Conservation (phyloP, 345 rosid genomes). For the Cardamine resedifolia region DNA sequence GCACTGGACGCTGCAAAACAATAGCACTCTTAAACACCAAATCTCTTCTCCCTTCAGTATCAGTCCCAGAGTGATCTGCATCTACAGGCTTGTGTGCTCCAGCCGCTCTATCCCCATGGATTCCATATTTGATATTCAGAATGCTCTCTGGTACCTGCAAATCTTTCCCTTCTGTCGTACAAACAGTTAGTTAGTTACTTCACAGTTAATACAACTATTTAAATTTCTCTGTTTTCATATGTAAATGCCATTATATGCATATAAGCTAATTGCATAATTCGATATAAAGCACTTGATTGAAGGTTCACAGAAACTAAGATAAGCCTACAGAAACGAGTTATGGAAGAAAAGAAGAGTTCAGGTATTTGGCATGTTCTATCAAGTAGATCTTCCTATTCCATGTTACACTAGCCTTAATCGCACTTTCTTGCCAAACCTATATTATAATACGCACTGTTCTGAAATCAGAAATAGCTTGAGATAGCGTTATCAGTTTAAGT, state of each 20-base stretch:
- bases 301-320: not conserved
- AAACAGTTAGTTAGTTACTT: slow-evolving; percentile 29
- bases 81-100: slow-evolving; percentile 89
- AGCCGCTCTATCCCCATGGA: slow-evolving; percentile 66
- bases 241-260: not conserved
- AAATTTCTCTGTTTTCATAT: not conserved
- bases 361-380: slow-evolving; percentile 6
- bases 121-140: slow-evolving; percentile 72
- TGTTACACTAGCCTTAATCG: not conserved
- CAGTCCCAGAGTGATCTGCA: slow-evolving; percentile 41
- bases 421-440: slow-evolving; percentile 5
- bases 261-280: not conserved
- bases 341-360: slow-evolving; percentile 3
- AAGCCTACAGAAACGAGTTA: not conserved
- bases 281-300: not conserved
- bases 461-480: slow-evolving; percentile 15
- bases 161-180: slow-evolving; percentile 49
- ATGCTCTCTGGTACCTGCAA: slow-evolving; percentile 55
- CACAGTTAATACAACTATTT: not conserved
- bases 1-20: slow-evolving; percentile 81
- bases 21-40: slow-evolving; percentile 81
- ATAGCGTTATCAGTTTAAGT: slow-evolving; percentile 11
- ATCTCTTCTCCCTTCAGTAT: slow-evolving; percentile 45
- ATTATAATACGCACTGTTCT: not conserved
- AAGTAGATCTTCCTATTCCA: not conserved